Conservation (phyloP, 148 eudicot species). For the Agrostemma githago region DNA sequence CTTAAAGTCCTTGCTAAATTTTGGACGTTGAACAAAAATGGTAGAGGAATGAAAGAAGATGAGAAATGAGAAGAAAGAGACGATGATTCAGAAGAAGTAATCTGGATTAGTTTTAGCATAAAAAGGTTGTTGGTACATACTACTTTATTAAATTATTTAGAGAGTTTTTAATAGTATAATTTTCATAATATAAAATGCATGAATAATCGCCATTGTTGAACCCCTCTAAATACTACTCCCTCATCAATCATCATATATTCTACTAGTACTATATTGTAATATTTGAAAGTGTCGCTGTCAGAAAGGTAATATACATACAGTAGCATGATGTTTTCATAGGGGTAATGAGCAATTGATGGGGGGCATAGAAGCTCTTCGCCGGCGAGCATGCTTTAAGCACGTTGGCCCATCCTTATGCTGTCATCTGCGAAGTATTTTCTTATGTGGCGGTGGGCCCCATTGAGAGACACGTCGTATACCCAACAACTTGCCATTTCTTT, state of each 20-base stretch:
- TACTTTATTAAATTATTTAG: neutral
- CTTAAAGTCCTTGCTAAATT: neutral
- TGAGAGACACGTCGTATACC: no score
- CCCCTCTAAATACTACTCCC: constrained; percentile 15
- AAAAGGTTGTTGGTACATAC: neutral
- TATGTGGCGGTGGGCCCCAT: no score
- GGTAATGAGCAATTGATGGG: no score
- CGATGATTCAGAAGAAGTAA: constrained; percentile 8
- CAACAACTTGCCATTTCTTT: no score
- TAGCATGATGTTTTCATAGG: no score
- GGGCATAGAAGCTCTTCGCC: no score
- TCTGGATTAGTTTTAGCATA: neutral
- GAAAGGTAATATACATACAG: neutral
- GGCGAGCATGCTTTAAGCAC: no score
- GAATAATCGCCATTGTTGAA: constrained; percentile 28
- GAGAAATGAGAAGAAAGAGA: constrained; percentile 13
- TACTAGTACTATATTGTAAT: neutral
- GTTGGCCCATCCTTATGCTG: no score
- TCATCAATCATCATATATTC: neutral
- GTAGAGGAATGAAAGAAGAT: neutral
- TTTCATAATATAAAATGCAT: constrained; percentile 7
- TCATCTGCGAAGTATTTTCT: no score
- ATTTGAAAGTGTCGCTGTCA: constrained; percentile 20
- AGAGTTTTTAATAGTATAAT: neutral
- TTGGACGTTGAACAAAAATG: neutral